phyloP scores from a whole-genome alignment of 352 stramenopile species.

The Globisporangium lucens region DNA sequence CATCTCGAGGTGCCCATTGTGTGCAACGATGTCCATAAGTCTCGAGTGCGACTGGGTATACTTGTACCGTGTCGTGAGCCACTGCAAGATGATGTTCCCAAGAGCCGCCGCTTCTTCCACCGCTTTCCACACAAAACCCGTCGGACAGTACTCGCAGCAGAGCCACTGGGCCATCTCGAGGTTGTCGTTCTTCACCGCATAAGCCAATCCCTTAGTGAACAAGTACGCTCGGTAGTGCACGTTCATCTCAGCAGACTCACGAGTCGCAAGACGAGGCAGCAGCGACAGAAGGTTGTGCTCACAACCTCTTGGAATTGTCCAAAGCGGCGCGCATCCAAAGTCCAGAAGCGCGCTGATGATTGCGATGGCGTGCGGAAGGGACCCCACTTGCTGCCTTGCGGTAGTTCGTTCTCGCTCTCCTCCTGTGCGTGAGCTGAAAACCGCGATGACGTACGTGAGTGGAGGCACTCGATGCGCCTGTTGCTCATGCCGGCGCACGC shows the following conservation, averaged over 20 bases:
- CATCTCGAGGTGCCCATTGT: background rate
- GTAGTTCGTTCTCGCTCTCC: too few relatives aligned
- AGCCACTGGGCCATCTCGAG: background rate
- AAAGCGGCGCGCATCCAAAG: background rate
- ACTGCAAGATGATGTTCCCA: background rate
- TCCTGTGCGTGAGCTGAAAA: too few relatives aligned
- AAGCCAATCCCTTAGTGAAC: background rate
- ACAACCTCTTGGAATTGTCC: background rate
- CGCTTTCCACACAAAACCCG: background rate
- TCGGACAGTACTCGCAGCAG: constrained; percentile 7
- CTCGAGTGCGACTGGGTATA: too few relatives aligned
- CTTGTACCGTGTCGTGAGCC: background rate
- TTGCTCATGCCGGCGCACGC: too few relatives aligned
- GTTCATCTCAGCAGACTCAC: background rate
- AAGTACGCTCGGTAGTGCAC: background rate
- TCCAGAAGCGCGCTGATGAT: background rate
- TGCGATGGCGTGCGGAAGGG: background rate
- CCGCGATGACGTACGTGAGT: too few relatives aligned
- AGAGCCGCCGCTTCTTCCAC: background rate
- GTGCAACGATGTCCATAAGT: background rate
- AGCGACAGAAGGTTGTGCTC: background rate
- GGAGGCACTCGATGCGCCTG: too few relatives aligned
- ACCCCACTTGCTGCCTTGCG: background rate
- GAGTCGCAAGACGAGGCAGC: background rate
- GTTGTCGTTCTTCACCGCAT: background rate